Conservation (phyloP, 2,329 filamentous ascomycete species). For the Neofusicoccum sp. region DNA sequence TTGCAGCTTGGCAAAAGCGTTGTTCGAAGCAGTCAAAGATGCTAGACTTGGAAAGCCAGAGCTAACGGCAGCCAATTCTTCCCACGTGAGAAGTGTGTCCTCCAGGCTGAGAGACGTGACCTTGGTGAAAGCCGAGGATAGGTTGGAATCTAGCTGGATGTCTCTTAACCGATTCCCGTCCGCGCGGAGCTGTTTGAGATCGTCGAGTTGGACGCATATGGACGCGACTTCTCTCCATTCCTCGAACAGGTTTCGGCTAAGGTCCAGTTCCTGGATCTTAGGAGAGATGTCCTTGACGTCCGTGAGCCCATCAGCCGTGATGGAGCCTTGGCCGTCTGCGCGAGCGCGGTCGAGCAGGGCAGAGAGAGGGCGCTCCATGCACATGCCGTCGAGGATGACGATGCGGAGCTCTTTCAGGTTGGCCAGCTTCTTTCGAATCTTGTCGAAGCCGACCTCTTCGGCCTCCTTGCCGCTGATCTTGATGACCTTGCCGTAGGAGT, state of each 20-base stretch:
- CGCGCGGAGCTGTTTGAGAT: slow-evolving; percentile 64
- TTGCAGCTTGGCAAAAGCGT: slow-evolving; percentile 35
- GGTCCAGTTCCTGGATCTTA: slow-evolving; percentile 69
- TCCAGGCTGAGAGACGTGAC: slow-evolving; percentile 51
- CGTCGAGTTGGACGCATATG: slow-evolving; percentile 69
- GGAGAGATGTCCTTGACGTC: slow-evolving; percentile 59
- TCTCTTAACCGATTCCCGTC: slow-evolving; percentile 71
- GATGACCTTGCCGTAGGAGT: slow-evolving; percentile 52
- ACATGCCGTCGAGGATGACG: slow-evolving; percentile 76
- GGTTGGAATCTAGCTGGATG: slow-evolving; percentile 26
- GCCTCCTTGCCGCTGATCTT: slow-evolving; percentile 78
- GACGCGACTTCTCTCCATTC: slow-evolving; percentile 63
- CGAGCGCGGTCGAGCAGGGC: slow-evolving; percentile 25
- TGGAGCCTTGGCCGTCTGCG: slow-evolving; percentile 26
- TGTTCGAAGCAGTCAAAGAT: slow-evolving; percentile 47
- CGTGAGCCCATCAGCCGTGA: slow-evolving; percentile 31
- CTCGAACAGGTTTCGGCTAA: slow-evolving; percentile 81
- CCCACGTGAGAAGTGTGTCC: slow-evolving; percentile 44
- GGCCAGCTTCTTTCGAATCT: slow-evolving; percentile 78
- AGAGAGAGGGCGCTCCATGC: slow-evolving; percentile 50
- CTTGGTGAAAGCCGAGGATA: slow-evolving; percentile 29
- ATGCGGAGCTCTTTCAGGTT: slow-evolving; percentile 74
- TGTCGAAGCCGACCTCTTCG: slow-evolving; percentile 93
- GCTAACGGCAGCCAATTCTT: slow-evolving; percentile 39
- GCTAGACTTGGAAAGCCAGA: slow-evolving; percentile 57